Evolutionary conservation across 192 early-diverging fungal species (phyloP), one percentile per base, ranked within the genome.

Genomic region (Phlyctochytrium arcticum): DNA sequence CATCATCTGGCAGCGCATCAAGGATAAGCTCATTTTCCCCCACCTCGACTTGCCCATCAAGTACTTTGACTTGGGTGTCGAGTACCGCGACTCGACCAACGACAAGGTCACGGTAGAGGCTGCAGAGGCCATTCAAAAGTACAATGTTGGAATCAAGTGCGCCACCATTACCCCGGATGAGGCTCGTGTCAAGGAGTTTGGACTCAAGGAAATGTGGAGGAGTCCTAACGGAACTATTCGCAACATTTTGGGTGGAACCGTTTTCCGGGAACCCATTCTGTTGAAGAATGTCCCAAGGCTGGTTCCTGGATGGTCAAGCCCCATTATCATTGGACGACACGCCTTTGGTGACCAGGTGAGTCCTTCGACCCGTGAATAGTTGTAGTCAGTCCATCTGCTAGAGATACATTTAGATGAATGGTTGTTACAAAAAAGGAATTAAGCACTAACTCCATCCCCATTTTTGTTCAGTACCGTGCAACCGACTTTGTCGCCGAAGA

Each of bases 121-220:
- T 30, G 96, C 96, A 46, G 90, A 94, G 67, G 96, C 96, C 12
- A 96, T 96, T 77, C 88, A 89, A 72, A 91, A 94, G 85, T 94
- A 96, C 87, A 93, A 94, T 69, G 95, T 94, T 54, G 73, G 93
- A 66, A 98, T 98, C 84, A 98, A 98, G 83, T 98, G 96, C 72
- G 96, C 96, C 6, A 98, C 96, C 36, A 98, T 98, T 74, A 98
- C 96, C 23, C 94, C 96, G 10, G 96, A 98, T 71, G 89, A 91
- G 53, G 90, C 85, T 19, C 90, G 96, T 68, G 93, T 98, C 49
- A 78, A 92, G 68, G 93, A 96, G 78, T 98, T 96, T 80, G 89
- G 88, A 30, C 78, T 98, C 56, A 96, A 98, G 87, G 74, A 93
- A 76, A 98, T 95, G 90, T 98, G 93, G 93, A 96, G 89, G 82